Evolutionary conservation across 164 flowering plant genomes (phyloP), one percentile per base, ranked within the genome.

Genomic region (Magnolia changhungtana): DNA sequence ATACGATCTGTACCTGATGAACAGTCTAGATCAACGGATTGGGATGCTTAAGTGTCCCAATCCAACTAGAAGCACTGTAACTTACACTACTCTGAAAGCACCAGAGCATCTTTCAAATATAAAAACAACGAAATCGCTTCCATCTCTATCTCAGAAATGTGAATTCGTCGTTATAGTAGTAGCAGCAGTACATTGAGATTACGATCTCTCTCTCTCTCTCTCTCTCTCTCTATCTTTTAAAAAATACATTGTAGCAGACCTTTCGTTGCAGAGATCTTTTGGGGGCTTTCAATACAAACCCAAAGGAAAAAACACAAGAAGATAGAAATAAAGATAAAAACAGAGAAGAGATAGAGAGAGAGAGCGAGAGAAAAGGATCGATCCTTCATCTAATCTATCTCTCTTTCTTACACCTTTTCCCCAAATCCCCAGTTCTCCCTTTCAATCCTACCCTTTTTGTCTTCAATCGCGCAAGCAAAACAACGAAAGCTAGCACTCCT

Each of bases 391-490:
- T 75, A 19, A 75, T 79, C 76, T 77, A 77, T 70, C 76, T 52
- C 72, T 52, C 51, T 74, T 50, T 65, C 68, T 65, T 11, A 19
- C 68, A 19, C 68, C 19, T 67, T 31, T 19, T 67, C 50, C 45
- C 69, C 21, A 45, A 16, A 63, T 49, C 31, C 69, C 23, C 31
- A 70, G 50, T 7, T 21, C 21, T 50, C 27, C 23, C 10, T 45
- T 50, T 19, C 67, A 71, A 81, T 84, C 77, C 74, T 73, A 37
- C 81, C 76, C 69, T 78, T 84, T 84, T 87, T 88, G 87, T 87
- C 88, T 79, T 79, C 84, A 72, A 67, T 82, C 61, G 27, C 75
- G 66, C 55, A 66, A 67, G 8, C 31, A 20, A 24, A 61, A 21
- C 19, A 24, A 16, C 65, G 51, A 72, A 71, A 65, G 59, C 61